Evolutionary conservation across 306 rosid species (phyloP).

Genomic region (Dryas drummondii): DNA sequence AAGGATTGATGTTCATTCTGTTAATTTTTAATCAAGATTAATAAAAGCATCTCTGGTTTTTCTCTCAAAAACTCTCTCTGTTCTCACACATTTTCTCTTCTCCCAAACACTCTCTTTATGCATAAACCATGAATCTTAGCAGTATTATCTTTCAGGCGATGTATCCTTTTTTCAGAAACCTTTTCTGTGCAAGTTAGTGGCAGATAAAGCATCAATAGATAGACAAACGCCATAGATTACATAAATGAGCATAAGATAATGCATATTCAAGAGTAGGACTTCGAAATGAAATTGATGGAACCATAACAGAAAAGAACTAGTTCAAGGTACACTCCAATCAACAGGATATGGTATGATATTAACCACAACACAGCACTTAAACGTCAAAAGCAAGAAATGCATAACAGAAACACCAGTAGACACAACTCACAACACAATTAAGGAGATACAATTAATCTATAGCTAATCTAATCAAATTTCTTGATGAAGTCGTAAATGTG

Average conservation of each 20-base stretch:
- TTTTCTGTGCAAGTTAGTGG: no score
- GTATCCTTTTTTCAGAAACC: no score
- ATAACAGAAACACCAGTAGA: background rate
- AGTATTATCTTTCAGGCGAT: no score
- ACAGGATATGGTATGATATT: background rate
- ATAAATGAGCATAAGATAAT: background rate
- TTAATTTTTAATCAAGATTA: no score
- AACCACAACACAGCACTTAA: background rate
- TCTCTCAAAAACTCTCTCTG: no score
- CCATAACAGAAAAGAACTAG: background rate
- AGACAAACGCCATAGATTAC: background rate
- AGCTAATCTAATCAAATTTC: conserved; percentile 29
- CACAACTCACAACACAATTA: background rate
- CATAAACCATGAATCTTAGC: no score
- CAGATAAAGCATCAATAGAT: no score
- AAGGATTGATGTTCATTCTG: no score
- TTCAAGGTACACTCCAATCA: no score
- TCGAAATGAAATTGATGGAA: background rate
- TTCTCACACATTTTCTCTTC: no score
- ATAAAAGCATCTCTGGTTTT: no score
- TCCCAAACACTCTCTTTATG: no score
- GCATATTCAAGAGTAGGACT: background rate
- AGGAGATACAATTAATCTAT: background rate
- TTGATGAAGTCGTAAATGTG: conserved; percentile 60
- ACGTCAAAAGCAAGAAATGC: background rate